These are phyloP conservation scores for Dioscorea dumetorum DNA, from an alignment of 106 monocot genomes.

Conservation along the genomic window DNA sequence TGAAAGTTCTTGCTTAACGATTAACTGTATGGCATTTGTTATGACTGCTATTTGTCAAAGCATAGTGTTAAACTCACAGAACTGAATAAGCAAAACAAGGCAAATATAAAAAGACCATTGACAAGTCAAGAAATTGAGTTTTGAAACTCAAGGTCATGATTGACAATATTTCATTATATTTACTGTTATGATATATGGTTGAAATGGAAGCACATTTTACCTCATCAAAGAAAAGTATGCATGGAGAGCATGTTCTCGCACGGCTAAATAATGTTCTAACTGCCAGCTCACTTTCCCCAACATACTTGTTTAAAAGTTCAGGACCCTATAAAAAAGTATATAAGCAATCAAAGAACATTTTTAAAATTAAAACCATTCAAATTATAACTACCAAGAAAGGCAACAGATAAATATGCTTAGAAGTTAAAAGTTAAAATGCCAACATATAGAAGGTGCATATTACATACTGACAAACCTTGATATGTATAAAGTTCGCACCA, in stretches of 20 bases:
- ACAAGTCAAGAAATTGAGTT: too few relatives aligned
- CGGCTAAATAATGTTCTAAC: constrained; percentile 84
- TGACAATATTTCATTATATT: too few relatives aligned
- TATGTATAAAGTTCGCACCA: constrained; percentile 91
- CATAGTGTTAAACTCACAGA: too few relatives aligned
- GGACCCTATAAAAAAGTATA: constrained; percentile 51
- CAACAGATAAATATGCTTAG: not conserved
- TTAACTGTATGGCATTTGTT: too few relatives aligned
- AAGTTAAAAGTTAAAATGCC: not conserved
- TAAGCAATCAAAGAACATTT: not conserved
- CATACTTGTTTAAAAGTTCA: constrained; percentile 87
- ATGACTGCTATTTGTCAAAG: too few relatives aligned
- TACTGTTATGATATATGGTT: too few relatives aligned
- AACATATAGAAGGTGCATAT: constrained; percentile 1
- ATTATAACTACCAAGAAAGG: not conserved
- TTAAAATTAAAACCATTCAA: not conserved
- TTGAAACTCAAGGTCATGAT: too few relatives aligned
- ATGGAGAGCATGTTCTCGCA: constrained; percentile 87
- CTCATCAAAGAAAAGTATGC: constrained; percentile 98
- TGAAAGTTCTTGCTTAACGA: too few relatives aligned
- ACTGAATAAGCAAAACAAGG: not conserved
- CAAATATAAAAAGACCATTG: too few relatives aligned
- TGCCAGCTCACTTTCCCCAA: constrained; percentile 89
- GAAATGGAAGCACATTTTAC: constrained; percentile 10
- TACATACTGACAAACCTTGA: constrained; percentile 58